Conservation (phyloP, 2,329 filamentous ascomycete species). For the Aureobasidium vineae region DNA sequence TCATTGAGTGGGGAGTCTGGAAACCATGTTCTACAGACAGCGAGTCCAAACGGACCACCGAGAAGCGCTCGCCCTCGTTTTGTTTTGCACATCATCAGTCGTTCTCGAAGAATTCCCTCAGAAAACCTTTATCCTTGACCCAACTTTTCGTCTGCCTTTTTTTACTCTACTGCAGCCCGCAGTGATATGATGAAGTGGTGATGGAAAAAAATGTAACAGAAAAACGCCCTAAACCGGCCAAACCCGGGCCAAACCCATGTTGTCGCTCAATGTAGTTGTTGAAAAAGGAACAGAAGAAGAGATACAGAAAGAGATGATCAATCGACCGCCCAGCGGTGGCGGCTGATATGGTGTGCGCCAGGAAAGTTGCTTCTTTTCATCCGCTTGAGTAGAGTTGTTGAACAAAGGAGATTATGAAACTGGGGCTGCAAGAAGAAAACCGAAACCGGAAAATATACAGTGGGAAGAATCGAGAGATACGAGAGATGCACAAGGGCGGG, state of each 20-base stretch:
- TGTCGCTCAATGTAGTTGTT: slow-evolving; percentile 21
- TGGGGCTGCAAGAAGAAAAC: slow-evolving; percentile 23
- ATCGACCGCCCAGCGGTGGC: slow-evolving; percentile 15
- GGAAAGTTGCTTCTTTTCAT: slow-evolving; percentile 8
- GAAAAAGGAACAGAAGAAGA: slow-evolving; percentile 24
- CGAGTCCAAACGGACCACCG: slow-evolving; percentile 23
- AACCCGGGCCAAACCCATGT: slow-evolving; percentile 22
- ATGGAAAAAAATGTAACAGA: slow-evolving; percentile 2
- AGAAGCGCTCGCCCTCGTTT: slow-evolving; percentile 24
- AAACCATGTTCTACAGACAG: slow-evolving; percentile 26
- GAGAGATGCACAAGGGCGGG: slow-evolving; percentile 19
- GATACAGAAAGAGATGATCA: slow-evolving; percentile 22
- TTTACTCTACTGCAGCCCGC: slow-evolving; percentile 24
- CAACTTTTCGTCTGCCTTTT: slow-evolving; percentile 24
- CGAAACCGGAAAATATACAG: slow-evolving; percentile 15
- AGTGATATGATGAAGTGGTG: slow-evolving; percentile 21
- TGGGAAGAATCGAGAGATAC: slow-evolving; percentile 10
- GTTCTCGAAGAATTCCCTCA: slow-evolving; percentile 22
- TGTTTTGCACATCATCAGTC: slow-evolving; percentile 25
- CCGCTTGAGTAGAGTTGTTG: slow-evolving; percentile 20
- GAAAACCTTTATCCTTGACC: slow-evolving; percentile 24
- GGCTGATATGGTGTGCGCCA: slow-evolving; percentile 2
- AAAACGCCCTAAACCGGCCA: slow-evolving; percentile 17
- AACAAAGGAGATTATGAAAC: slow-evolving; percentile 22
- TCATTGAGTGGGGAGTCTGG: slow-evolving; percentile 27